Evolutionary conservation across 306 rosid genomes (phyloP), one percentile per base, ranked within the genome.

Genomic region (Vicia villosa): DNA sequence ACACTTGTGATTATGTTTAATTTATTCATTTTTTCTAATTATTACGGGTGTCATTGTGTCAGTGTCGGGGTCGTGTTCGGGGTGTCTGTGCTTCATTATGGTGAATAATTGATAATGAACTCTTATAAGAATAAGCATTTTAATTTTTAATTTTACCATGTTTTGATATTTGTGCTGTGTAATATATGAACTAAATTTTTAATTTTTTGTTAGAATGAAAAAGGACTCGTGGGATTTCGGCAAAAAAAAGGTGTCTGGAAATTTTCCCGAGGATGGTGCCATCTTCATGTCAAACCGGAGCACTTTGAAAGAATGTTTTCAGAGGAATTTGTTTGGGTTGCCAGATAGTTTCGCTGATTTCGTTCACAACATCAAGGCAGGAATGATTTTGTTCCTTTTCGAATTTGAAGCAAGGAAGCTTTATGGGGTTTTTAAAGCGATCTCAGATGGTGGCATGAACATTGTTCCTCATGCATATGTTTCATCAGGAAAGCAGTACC

Each of bases 371-470:
- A 75, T 87, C 2, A 76, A 85, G 77, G 72, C 11, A n/a, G 89
- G 89, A 61, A 84, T 87, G 87, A 6, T 77, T 42, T 60, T 84
- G 38, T 87, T 87, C 70, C 83, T 82, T 42, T 87, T 84, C 9
- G 87, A 87, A 61, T 62, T 66, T 74, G 83, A 77, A 67, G 60
- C 63, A 38, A 70, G 86, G 63, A 63, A 75, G 49, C 92, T 84
- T 40, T 22, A 82, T 74, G 92, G 89, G 26, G 78, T 80, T 79
- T 87, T 78, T 61, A 66, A 68, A 77, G 92, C 86, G 24, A 46
- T 52, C 77, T 80, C 84, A 22, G 84, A 87, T 70, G 92, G 92
- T 14, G 68, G 49, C 62, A 68, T 70, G 68, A 46, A 80, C 55
- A 73, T 84, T 63, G 56, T 21, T 43, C 83, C 86, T 15, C 21